Evolutionary conservation across 495 filamentous ascomycete genomes (phyloP).

Genomic region (Penicillium paradoxum): DNA sequence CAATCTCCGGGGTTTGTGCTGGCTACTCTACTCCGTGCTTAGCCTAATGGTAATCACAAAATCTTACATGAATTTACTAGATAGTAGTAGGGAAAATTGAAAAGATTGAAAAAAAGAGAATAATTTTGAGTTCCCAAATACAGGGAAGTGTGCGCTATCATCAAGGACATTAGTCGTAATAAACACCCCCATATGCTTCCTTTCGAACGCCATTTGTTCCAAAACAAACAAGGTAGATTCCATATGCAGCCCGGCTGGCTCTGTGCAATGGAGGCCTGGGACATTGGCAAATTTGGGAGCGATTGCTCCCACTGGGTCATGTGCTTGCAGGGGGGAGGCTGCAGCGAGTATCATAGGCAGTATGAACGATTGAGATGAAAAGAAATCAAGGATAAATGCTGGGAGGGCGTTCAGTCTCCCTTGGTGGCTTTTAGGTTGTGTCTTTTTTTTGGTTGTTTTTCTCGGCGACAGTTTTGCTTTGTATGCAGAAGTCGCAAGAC

Average conservation of each 20-base stretch:
- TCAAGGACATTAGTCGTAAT: constrained; percentile 7
- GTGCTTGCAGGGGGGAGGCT: constrained; percentile 4
- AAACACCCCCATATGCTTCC: constrained; percentile 8
- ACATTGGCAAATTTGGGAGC: neutral
- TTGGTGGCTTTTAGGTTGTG: neutral
- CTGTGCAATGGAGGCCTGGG: neutral
- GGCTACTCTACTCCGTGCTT: too few relatives aligned
- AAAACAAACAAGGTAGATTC: neutral
- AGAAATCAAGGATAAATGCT: neutral
- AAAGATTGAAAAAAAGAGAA: neutral
- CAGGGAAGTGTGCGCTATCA: constrained; percentile 4
- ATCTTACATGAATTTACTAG: too few relatives aligned
- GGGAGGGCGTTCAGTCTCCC: neutral
- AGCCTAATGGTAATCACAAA: too few relatives aligned
- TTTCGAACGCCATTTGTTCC: constrained; percentile 2
- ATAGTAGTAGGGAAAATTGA: neutral
- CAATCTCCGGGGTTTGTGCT: constrained; percentile 20
- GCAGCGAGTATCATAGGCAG: neutral
- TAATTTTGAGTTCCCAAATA: neutral
- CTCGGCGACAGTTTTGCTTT: neutral
- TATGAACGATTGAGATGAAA: neutral
- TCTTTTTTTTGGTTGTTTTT: neutral
- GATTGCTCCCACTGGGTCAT: neutral
- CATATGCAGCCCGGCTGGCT: constrained; percentile 5
- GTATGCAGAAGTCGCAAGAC: neutral